Conservation (phyloP, 1,139 yeast species). For the Yamadazyma siamensis region DNA sequence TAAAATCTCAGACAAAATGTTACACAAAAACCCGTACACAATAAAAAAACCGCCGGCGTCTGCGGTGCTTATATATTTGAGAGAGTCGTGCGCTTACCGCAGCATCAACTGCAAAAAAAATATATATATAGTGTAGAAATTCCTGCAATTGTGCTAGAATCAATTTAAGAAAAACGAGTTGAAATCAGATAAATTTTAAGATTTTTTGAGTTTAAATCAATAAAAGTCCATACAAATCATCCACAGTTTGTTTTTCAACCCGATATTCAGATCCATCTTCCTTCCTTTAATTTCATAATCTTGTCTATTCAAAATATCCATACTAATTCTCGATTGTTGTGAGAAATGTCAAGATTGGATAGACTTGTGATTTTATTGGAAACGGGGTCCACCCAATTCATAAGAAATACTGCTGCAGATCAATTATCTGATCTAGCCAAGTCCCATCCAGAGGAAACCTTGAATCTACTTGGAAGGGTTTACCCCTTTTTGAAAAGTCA, state of each 20-base stretch:
- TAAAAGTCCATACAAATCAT: too few relatives aligned
- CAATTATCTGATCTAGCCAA: conserved; percentile 93
- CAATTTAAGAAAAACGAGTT: too few relatives aligned
- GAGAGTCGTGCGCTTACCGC: conserved; percentile 6
- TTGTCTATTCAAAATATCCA: too few relatives aligned
- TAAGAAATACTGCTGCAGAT: conserved; percentile 95
- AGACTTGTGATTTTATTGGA: conserved; percentile 78
- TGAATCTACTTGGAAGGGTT: conserved; percentile 80
- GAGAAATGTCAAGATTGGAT: conserved; percentile 52
- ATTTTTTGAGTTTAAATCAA: too few relatives aligned
- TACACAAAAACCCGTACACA: conserved; percentile 1
- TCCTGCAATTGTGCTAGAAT: conserved; percentile 5
- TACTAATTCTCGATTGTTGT: too few relatives aligned
- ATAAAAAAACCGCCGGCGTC: background rate
- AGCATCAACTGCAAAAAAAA: conserved; percentile 3
- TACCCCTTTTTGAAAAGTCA: conserved; percentile 80
- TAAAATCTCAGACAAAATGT: too few relatives aligned
- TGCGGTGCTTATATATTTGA: conserved; percentile 6
- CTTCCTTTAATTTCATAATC: too few relatives aligned
- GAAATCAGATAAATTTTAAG: too few relatives aligned
- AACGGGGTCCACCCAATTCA: conserved; percentile 92
- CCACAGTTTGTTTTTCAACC: too few relatives aligned
- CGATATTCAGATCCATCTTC: too few relatives aligned
- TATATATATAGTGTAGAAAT: conserved; percentile 5
- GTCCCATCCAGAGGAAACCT: conserved; percentile 90